Percentiles rank a stretch among this genome's conserved stretches.
Conservation (phyloP, 2,329 filamentous ascomycete species). For the Aureobasidium leucospermi region DNA sequence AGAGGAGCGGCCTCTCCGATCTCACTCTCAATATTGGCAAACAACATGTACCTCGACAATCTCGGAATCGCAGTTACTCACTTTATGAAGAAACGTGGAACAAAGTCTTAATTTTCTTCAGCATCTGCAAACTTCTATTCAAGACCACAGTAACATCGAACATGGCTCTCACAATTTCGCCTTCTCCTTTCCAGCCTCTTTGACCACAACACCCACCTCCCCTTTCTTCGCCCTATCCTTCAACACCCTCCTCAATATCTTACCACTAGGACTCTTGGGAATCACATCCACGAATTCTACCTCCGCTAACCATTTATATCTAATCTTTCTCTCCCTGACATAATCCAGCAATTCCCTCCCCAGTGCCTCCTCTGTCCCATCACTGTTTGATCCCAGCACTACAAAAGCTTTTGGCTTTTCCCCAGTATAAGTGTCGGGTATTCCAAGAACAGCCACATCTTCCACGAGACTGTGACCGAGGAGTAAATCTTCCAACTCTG, state of each 20-base stretch:
- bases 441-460: slow-evolving; percentile 50
- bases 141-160: no score
- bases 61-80: no score
- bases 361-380: slow-evolving; percentile 21
- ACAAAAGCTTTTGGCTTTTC: slow-evolving; percentile 53
- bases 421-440: slow-evolving; percentile 48
- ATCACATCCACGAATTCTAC: slow-evolving; percentile 59
- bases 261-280: slow-evolving; percentile 67
- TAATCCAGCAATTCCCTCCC: slow-evolving; percentile 49
- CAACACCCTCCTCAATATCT: slow-evolving; percentile 61
- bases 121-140: no score
- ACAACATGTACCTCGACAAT: no score
- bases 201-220: slow-evolving; percentile 25
- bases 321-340: slow-evolving; percentile 59
- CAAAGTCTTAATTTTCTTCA: neutral
- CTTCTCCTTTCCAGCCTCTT: slow-evolving; percentile 23
- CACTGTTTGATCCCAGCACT: slow-evolving; percentile 34
- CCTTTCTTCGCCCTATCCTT: slow-evolving; percentile 37
- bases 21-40: no score
- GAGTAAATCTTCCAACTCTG: slow-evolving; percentile 57
- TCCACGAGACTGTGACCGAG: slow-evolving; percentile 50
- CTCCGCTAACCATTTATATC: slow-evolving; percentile 61
- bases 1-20: no score
- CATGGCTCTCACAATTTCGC: slow-evolving; percentile 22
- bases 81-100: no score